Evolutionary conservation across 2,329 filamentous ascomycete genomes (phyloP).

Genomic region (Nemania abortiva): DNA sequence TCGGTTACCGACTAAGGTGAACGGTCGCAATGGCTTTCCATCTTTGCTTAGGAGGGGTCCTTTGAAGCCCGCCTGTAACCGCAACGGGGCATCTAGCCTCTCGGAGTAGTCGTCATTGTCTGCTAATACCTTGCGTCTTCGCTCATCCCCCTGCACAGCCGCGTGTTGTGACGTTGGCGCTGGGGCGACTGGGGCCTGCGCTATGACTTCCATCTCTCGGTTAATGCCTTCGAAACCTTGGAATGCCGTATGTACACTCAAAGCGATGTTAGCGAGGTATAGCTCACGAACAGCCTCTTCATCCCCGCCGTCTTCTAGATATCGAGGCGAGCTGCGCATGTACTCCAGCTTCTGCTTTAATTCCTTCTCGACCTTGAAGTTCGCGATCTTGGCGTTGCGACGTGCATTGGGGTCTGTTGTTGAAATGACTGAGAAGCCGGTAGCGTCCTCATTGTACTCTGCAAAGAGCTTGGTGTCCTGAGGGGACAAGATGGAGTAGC

Average conservation of each 20-base stretch:
- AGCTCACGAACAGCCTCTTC: slow-evolving; percentile 86
- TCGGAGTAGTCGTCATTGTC: slow-evolving; percentile 72
- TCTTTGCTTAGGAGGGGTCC: slow-evolving; percentile 81
- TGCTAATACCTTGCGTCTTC: slow-evolving; percentile 53
- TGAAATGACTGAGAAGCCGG: slow-evolving; percentile 78
- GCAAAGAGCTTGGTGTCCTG: slow-evolving; percentile 77
- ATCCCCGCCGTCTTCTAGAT: slow-evolving; percentile 72
- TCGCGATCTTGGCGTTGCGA: slow-evolving; percentile 85
- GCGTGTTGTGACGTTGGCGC: slow-evolving; percentile 57
- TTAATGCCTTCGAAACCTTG: slow-evolving; percentile 88
- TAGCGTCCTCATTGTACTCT: slow-evolving; percentile 77
- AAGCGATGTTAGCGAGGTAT: slow-evolving; percentile 79
- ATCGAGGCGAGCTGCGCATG: slow-evolving; percentile 58
- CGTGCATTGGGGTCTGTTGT: slow-evolving; percentile 72
- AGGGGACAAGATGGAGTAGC: slow-evolving; percentile 77
- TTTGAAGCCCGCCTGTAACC: slow-evolving; percentile 61
- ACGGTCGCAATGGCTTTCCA: slow-evolving; percentile 90
- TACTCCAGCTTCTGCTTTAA: slow-evolving; percentile 83
- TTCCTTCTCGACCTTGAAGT: slow-evolving; percentile 87
- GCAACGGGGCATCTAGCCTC: slow-evolving; percentile 75
- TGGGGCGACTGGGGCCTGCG: slow-evolving; percentile 72
- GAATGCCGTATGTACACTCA: slow-evolving; percentile 83
- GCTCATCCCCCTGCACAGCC: slow-evolving; percentile 61
- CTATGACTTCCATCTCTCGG: slow-evolving; percentile 85
- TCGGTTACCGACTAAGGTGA: slow-evolving; percentile 84